Evolutionary conservation across 306 rosid genomes (phyloP).

Genomic region (Quercus rubra): DNA sequence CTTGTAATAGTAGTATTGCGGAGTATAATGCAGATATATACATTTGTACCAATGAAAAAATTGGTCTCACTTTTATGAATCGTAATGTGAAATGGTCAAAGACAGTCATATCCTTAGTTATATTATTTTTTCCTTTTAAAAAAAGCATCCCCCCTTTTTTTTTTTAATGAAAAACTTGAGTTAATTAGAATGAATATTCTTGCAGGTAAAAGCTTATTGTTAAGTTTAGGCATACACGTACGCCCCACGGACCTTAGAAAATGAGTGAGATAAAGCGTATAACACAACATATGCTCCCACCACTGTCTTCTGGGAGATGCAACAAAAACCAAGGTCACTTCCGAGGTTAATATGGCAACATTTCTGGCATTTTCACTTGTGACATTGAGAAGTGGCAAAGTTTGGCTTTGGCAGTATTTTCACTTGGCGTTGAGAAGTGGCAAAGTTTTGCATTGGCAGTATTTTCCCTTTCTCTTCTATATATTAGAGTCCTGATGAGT

Average conservation of each 20-base stretch:
- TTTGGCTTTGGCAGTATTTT: background rate
- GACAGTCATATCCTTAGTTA: too few species aligned
- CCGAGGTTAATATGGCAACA: background rate
- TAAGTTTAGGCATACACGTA: constrained; percentile 7
- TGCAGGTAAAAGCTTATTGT: background rate
- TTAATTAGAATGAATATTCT: constrained; percentile 28
- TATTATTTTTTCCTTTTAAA: too few species aligned
- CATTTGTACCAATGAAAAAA: too few species aligned
- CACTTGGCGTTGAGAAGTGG: background rate
- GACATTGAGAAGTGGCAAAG: background rate
- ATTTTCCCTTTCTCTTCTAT: background rate
- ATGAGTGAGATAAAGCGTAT: background rate
- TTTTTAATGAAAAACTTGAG: too few species aligned
- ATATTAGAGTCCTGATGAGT: background rate
- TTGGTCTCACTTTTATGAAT: too few species aligned
- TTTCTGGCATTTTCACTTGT: too few species aligned
- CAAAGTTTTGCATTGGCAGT: background rate
- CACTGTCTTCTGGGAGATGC: background rate
- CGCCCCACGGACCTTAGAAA: background rate
- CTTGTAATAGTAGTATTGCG: too few species aligned
- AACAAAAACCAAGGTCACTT: background rate
- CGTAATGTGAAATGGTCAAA: too few species aligned
- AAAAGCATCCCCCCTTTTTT: too few species aligned
- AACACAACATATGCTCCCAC: background rate
- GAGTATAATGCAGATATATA: too few species aligned